Evolutionary conservation across 2,329 filamentous ascomycete genomes (phyloP).

Genomic region (Botrytis tulipae): DNA sequence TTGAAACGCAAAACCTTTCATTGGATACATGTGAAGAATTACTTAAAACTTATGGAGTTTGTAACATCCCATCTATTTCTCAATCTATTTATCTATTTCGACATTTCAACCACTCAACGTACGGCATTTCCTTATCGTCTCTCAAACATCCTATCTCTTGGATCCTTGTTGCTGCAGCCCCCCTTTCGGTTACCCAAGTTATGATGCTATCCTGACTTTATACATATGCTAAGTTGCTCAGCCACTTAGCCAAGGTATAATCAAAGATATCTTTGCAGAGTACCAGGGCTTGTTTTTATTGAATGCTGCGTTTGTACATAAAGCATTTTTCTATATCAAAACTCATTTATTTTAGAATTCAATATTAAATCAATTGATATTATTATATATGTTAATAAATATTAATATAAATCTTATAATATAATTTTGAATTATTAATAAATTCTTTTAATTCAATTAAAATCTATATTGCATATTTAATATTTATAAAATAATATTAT

Average conservation of each 20-base stretch:
- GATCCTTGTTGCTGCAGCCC: not conserved
- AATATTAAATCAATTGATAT: too few species aligned
- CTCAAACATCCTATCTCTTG: not conserved
- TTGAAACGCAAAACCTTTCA: constrained; percentile 7
- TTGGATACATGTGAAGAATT: constrained; percentile 3
- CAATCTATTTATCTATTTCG: constrained; percentile 2
- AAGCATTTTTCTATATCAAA: too few species aligned
- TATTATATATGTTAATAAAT: too few species aligned
- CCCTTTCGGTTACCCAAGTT: not conserved
- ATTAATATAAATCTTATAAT: too few species aligned
- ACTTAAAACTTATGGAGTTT: constrained; percentile 13
- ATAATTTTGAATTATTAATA: too few species aligned
- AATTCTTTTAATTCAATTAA: too few species aligned
- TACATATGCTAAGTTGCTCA: constrained; percentile 6
- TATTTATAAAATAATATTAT: too few species aligned
- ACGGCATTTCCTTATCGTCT: constrained; percentile 15
- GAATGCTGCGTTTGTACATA: too few species aligned
- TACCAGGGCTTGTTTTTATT: too few species aligned
- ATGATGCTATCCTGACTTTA: constrained; percentile 3
- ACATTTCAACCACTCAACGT: constrained; percentile 11
- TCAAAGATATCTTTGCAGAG: not conserved
- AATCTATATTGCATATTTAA: too few species aligned
- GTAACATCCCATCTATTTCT: constrained; percentile 4
- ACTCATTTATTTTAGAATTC: too few species aligned
- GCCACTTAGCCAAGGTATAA: constrained; percentile 3